phyloP scores from a whole-genome alignment of 352 stramenopile species.

The Peronospora farinosa region DNA sequence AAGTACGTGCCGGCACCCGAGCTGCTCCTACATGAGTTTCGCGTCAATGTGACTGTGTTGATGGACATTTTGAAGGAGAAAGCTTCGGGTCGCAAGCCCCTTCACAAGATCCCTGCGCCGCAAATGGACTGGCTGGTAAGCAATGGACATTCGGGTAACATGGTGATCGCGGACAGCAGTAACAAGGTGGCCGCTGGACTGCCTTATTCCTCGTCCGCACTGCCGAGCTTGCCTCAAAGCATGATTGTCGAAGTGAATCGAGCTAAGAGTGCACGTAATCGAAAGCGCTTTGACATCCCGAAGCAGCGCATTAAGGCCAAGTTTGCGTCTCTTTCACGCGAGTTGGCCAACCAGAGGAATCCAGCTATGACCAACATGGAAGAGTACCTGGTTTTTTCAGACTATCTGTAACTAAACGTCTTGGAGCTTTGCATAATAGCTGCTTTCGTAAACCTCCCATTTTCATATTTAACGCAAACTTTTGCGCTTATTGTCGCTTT shows the following conservation, averaged over 20 bases:
- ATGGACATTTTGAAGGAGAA: slow-evolving; percentile 73
- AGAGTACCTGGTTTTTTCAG: slow-evolving; percentile 67
- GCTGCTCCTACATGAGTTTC: slow-evolving; percentile 64
- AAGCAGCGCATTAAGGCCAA: slow-evolving; percentile 71
- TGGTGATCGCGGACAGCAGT: slow-evolving; percentile 43
- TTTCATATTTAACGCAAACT: slow-evolving; percentile 23
- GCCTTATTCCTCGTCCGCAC: slow-evolving; percentile 10
- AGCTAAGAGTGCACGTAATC: slow-evolving; percentile 38
- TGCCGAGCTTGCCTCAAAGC: slow-evolving; percentile 30
- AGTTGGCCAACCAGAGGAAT: slow-evolving; percentile 45
- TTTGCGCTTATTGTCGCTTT: slow-evolving; percentile 12
- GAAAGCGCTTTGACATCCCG: slow-evolving; percentile 51
- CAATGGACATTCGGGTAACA: slow-evolving; percentile 32
- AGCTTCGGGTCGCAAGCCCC: slow-evolving; percentile 50
- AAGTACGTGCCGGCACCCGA: slow-evolving; percentile 72
- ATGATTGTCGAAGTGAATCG: slow-evolving; percentile 62
- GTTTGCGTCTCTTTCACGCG: slow-evolving; percentile 53
- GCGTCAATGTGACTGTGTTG: slow-evolving; percentile 49
- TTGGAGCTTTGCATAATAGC: slow-evolving; percentile 1
- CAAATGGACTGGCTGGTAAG: slow-evolving; percentile 56
- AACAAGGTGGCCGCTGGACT: slow-evolving; percentile 4
- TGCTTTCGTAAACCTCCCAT: slow-evolving; percentile 3
- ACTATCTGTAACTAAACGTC: slow-evolving; percentile 42
- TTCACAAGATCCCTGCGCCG: slow-evolving; percentile 61
- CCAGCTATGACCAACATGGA: slow-evolving; percentile 40